Evolutionary conservation across 2,329 filamentous ascomycete genomes (phyloP), one percentile per base, ranked within the genome.

Genomic region (Canariomyces notabilis): DNA sequence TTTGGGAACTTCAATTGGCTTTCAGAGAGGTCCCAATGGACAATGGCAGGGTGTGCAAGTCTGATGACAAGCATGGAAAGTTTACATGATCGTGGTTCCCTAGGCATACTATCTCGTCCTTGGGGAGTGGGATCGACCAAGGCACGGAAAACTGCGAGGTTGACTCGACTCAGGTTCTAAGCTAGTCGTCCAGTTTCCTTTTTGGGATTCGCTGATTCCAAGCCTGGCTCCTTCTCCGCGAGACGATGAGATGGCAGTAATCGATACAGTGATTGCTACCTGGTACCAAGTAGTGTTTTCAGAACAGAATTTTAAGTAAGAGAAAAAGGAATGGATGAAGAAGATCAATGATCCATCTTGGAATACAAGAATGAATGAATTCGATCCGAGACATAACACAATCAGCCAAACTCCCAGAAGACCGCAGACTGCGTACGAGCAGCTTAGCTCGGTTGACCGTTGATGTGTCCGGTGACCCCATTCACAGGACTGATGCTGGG

Each of bases 391-490:
- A n/a, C n/a, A n/a, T n/a, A n/a, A n/a, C n/a, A n/a, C n/a, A n/a
- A n/a, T n/a, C n/a, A n/a, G n/a, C n/a, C n/a, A n/a, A n/a, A n/a
- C n/a, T n/a, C n/a, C n/a, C n/a, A 23, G 23, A 34, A 29, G 31
- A 31, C 6, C 16, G 34, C 8, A 20, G 20, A 29, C n/a, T n/a
- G n/a, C n/a, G n/a, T n/a, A n/a, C n/a, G n/a, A n/a, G n/a, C 16
- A 35, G 31, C 37, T 34, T 23, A 12, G 2, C 19, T 2, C 23
- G 22, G 2, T 38, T n/a, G 6, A 29, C n/a, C n/a, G n/a, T n/a
- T 37, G 26, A 34, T 19, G 31, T 26, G 44, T 42, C 44, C 18
- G 33, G 37, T 46, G 44, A 46, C 33, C n/a, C 33, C 32, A 23
- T 19, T 21, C 16, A 31, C 21, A 29, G 21, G 32, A 29, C 15